A percentile compares a stretch with the other conserved stretches of the same genome.
Conservation (phyloP, 192 early-diverging fungal genomes). For the Coemansia reversa region DNA sequence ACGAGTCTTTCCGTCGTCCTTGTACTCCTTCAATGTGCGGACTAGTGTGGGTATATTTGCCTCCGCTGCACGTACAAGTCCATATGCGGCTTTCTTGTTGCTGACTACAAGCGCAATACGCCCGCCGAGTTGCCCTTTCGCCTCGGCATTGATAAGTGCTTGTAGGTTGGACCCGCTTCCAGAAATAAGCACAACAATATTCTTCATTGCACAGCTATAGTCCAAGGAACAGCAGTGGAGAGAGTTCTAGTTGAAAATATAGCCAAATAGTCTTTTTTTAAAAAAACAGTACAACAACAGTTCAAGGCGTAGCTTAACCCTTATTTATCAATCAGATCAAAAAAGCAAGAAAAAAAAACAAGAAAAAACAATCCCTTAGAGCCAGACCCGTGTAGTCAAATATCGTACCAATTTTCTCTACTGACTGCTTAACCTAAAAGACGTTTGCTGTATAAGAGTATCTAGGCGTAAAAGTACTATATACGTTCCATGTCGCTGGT, state of each 20-base stretch:
- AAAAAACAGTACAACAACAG: too few relatives aligned
- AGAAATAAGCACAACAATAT: conserved; percentile 89
- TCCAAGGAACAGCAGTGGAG: neutral
- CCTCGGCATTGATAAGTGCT: conserved; percentile 85
- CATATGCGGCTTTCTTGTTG: conserved; percentile 81
- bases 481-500: neutral
- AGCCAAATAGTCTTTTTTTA: too few relatives aligned
- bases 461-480: too few relatives aligned
- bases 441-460: too few relatives aligned
- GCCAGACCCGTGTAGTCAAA: too few relatives aligned
- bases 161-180: conserved; percentile 96
- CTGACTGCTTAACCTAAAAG: too few relatives aligned
- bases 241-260: too few relatives aligned
- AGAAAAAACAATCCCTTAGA: too few relatives aligned
- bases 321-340: too few relatives aligned
- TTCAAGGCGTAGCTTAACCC: too few relatives aligned
- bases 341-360: too few relatives aligned
- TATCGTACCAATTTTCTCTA: too few relatives aligned
- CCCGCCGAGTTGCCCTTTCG: conserved; percentile 54
- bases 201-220: conserved; percentile 21
- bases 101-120: conserved; percentile 87
- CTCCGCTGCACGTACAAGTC: conserved; percentile 80
- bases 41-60: conserved; percentile 82
- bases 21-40: conserved; percentile 81
- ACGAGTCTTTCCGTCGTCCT: conserved; percentile 76